phyloP scores from a whole-genome alignment of 257 asterid genomes.

The Plantago ovata region DNA sequence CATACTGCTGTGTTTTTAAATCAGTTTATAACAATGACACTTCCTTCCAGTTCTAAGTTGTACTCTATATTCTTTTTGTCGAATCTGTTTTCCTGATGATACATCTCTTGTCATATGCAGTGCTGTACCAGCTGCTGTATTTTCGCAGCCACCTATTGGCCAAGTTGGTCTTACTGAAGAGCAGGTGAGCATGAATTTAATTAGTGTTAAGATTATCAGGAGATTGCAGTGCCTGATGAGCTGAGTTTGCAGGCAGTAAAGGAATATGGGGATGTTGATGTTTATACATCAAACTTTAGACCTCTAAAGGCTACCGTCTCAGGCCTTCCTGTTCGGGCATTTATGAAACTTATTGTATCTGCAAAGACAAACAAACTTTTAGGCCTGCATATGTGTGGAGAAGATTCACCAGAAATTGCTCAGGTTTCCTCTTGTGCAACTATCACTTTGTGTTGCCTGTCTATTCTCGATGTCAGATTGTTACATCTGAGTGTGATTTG shows the following conservation, averaged over 20 bases:
- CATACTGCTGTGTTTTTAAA: not conserved
- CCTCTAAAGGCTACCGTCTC: conserved; percentile 95
- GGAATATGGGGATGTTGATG: conserved; percentile 78
- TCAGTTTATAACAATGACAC: not conserved
- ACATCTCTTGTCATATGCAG: conserved; percentile 38
- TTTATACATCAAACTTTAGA: conserved; percentile 77
- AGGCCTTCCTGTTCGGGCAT: conserved; percentile 87
- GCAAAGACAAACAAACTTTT: conserved; percentile 77
- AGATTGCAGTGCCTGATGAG: conserved; percentile 18
- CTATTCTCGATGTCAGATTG: not conserved
- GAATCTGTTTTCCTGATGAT: conserved; percentile 8
- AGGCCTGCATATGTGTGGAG: conserved; percentile 97
- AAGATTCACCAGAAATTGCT: conserved; percentile 83
- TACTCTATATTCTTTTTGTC: not conserved
- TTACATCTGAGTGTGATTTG: conserved; percentile 19
- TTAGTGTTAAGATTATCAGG: conserved; percentile 16
- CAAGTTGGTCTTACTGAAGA: conserved; percentile 94
- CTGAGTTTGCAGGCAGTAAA: conserved; percentile 48
- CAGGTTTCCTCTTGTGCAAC: conserved; percentile 51
- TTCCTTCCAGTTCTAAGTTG: not conserved
- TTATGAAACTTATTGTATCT: conserved; percentile 84
- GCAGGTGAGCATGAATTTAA: conserved; percentile 43
- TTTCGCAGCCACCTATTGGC: conserved; percentile 96
- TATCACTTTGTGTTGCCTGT: not conserved
- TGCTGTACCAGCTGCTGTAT: conserved; percentile 85